A percentile compares a stretch with the other conserved stretches of the same genome.
Evolutionary conservation across 345 rosid species (phyloP).

Genomic region (Eucalyptus microcorys): DNA sequence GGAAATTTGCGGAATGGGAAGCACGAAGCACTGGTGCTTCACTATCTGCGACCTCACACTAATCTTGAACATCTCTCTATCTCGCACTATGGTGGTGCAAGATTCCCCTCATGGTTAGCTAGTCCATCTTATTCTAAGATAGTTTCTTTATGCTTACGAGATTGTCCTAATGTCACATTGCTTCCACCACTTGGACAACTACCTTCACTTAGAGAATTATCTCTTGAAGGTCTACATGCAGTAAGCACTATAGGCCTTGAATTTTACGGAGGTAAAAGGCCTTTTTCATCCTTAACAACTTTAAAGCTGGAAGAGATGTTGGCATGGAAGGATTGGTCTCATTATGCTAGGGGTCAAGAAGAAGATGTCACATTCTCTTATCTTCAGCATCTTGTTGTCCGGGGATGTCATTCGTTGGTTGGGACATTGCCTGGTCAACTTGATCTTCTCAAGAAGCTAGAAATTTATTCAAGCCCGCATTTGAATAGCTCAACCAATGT

Average conservation of each 20-base stretch:
- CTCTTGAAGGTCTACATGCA: background rate
- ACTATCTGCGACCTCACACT: accelerated
- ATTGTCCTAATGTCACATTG: background rate
- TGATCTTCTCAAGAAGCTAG: background rate
- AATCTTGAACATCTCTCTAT: background rate
- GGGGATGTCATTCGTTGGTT: accelerated
- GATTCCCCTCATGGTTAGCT: background rate
- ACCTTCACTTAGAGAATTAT: background rate
- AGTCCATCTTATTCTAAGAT: background rate
- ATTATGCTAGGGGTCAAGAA: accelerated
- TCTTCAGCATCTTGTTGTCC: background rate
- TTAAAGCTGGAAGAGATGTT: background rate
- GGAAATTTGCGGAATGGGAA: accelerated
- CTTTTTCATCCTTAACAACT: background rate
- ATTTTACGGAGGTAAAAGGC: background rate
- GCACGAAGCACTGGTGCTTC: accelerated
- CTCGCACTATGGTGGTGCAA: background rate
- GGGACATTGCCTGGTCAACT: background rate
- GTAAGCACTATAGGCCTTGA: accelerated
- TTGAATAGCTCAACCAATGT: background rate
- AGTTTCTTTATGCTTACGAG: background rate
- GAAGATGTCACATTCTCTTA: background rate
- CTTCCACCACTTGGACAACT: background rate
- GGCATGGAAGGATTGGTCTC: background rate
- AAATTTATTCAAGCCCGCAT: background rate